Base-by-base conservation (phyloP, 225 moss, liverwort and hornwort species). In the Ulota crispa region DNA sequence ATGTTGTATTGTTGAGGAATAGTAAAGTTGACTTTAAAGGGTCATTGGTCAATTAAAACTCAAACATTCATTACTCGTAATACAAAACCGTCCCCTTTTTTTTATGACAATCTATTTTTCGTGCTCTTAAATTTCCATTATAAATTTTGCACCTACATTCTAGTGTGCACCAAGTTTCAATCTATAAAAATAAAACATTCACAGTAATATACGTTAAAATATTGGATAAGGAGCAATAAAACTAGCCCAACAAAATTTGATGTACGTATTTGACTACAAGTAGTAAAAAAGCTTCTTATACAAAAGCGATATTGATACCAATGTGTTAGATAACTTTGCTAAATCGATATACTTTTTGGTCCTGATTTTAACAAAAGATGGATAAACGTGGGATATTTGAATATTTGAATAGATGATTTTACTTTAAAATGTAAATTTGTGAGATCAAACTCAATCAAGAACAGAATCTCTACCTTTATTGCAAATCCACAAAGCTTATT, bases 31-130 rank as follows among this genome's bases (percentile, higher is more conserved):
- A 10, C 3, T 1, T 0, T 15, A 0, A 0, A 0, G 3, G 1
- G 21, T 15, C 18, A 1, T 20, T 34, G 0, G 21, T 13, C 4
- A 26, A 53, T 20, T 43, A 1, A 20, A 19, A 10, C 0, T 19
- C 1, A 4, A 2, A 6, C 16, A 7, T 53, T 2, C 4, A 0
- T 52, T 20, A 12, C 1, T 7, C 0, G 2, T 0, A 0, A 7
- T 28, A 12, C 0, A 12, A 21, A 7, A 10, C 12, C n/a, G 9
- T 36, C 2, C 3, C 2, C 0, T 2, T 12, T 71, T 18, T 0
- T 9, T 0, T 0, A 0, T n/a, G 0, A 0, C 4, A 8, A 16
- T 4, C 5, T 0, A 0, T 16, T 0, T 1, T 4, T 5, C 0
- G 18, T 16, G 1, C 1, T 50, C 5, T 9, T 1, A 15, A 55